Evolutionary conservation across 2,329 filamentous ascomycete genomes (phyloP), one percentile per base, ranked within the genome.

Genomic region (Ciborinia camelliae): DNA sequence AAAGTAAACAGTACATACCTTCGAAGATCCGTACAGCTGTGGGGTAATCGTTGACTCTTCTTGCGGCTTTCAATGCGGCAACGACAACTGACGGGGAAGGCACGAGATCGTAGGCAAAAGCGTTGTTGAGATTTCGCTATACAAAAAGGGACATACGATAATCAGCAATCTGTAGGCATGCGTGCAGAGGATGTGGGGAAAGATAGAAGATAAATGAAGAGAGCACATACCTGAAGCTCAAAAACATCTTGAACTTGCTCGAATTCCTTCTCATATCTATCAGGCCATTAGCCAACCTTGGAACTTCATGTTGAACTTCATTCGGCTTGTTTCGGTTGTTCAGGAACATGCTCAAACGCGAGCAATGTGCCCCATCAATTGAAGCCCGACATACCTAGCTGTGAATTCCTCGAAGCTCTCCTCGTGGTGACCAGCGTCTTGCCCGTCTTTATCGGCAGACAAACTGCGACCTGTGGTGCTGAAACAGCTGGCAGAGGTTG

Each of bases 381-480:
- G 70, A 57, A 54, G 12, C 15, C 43, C 58, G 43, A 67, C 71
- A 81, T 91, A 99, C 95, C 95, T 93, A 75, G 92, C 90, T 81
- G 91, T 92, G 81, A 99, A 99, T 84, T 98, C 93, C 84, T 99
- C 95, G 75, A 97, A 99, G 75, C 90, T 96, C 88, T 99, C 95
- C 81, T 99, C 95, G 77, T 89, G 86, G 80, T 96, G 91, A 45
- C 54, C 66, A 63, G 76, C 81, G 70, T 80, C 81, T 71, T 79
- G 80, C 74, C 82, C 83, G 73, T 83, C 83, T 74, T 85, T 82
- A 69, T 79, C 79, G 26, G 63, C 63, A 50, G 80, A 79, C 73
- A 76, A 79, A 75, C 80, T 81, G 52, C 68, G 64, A 66, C 68
- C 69, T 68, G 81, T 83, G 76, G 86, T 89, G 83, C 84, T 89